Evolutionary conservation across 2,329 filamentous ascomycete species (phyloP).

Genomic region (Aureobasidium leucospermi): DNA sequence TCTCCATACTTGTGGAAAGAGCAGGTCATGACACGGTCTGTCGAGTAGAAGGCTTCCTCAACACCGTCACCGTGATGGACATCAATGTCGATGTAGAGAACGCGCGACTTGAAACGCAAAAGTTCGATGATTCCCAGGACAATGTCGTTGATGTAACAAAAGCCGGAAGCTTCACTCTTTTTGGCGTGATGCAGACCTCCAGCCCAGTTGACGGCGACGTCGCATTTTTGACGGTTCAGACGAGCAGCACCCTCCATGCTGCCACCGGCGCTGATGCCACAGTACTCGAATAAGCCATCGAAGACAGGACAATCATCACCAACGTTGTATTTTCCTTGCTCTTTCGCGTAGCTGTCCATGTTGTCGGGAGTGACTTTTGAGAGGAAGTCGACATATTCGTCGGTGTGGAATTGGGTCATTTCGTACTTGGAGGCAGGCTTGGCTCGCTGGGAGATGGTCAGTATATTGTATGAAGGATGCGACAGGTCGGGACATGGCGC

Average conservation of each 20-base stretch:
- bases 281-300: slow-evolving; percentile 64
- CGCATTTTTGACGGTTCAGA: slow-evolving; percentile 60
- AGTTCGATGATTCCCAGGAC: slow-evolving; percentile 60
- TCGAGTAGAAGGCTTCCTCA: slow-evolving; percentile 65
- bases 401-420: slow-evolving; percentile 67
- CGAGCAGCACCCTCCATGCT: slow-evolving; percentile 65
- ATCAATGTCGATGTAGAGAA: slow-evolving; percentile 61
- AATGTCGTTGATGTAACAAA: slow-evolving; percentile 51
- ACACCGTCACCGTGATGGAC: slow-evolving; percentile 63
- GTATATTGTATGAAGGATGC: not conserved
- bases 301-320: slow-evolving; percentile 59
- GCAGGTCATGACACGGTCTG: slow-evolving; percentile 63
- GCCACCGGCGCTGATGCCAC: slow-evolving; percentile 61
- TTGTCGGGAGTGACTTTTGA: slow-evolving; percentile 95
- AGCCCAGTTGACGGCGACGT: slow-evolving; percentile 53
- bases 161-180: slow-evolving; percentile 41
- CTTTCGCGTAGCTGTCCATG: slow-evolving; percentile 86
- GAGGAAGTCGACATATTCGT: slow-evolving; percentile 65
- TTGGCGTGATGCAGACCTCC: slow-evolving; percentile 43
- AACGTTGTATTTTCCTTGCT: slow-evolving; percentile 73
- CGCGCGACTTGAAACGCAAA: slow-evolving; percentile 55
- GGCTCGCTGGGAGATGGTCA: slow-evolving; percentile 19
- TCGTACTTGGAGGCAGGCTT: slow-evolving; percentile 54
- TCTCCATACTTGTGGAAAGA: slow-evolving; percentile 69
- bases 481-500: slow-evolving; percentile 23